Base-by-base conservation (phyloP, 495 filamentous ascomycete genomes). In the Tuber indicum region DNA sequence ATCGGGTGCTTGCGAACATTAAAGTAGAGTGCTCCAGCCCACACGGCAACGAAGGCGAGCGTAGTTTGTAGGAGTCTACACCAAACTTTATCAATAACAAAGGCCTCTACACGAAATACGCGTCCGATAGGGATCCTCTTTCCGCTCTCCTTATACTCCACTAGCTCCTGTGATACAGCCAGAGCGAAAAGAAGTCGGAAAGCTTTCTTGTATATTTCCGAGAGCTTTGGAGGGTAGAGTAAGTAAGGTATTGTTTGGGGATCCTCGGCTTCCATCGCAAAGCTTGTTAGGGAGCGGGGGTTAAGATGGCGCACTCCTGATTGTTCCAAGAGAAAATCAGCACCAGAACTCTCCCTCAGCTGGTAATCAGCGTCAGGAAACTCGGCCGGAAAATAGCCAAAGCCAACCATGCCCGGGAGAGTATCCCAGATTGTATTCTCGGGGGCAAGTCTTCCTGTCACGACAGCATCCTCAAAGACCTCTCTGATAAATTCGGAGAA, bases 141-240 rank as follows among this genome's bases (percentile, higher is more conserved):
- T 62, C 52, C 10, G 14, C n/a, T 62, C n/a, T 32, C 3, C 9
- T 62, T 62, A 32, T 23, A 42, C 23, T 73, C 41, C n/a, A 26
- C 47, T 12, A 47, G 5, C 12, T 41, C 46, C 14, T 49, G 32
- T 12, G 39, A 26, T 10, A 76, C 23, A 19, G 49, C 44, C 17
- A 76, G 14, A 10, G 49, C 26, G 49, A 73, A 76, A 5, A 73
- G 75, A 44, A 69, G 47, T 21, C 69, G 62, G 16, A 45, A 76
- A 3, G 71, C 3, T 7, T 62, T 58, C 10, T 19, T 41, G n/a
- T 73, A 73, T 23, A 41, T 42, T 42, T 73, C 69, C 41, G 2
- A 10, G 26, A 47, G 41, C 23, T 26, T 49, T 2, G 36, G 21
- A 8, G 46, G 70, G 44, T 72, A 46, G 8, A 72, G 32, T 19